phyloP scores from a whole-genome alignment of 805 yeast genomes.

The Pichia phayaonensis region DNA sequence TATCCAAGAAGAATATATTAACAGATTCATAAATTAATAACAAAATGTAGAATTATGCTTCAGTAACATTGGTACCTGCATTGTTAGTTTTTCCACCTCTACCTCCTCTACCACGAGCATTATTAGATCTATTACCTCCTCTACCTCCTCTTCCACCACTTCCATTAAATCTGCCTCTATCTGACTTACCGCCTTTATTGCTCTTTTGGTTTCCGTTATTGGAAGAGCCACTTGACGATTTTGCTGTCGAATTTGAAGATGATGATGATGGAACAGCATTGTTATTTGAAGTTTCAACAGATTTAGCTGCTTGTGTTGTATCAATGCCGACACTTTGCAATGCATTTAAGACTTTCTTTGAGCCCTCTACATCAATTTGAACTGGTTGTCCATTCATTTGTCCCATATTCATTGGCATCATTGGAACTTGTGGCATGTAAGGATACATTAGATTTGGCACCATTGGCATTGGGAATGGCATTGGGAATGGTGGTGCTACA shows the following conservation, averaged over 20 bases:
- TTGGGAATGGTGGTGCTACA: not conserved
- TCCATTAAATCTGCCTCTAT: constrained; percentile 13
- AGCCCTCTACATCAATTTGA: not conserved
- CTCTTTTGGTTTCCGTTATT: not conserved
- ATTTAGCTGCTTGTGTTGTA: not conserved
- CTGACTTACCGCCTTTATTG: not conserved
- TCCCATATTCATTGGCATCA: not conserved
- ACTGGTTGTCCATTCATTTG: not conserved
- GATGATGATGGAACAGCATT: not conserved
- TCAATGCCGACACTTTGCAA: not conserved
- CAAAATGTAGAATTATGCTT: not conserved
- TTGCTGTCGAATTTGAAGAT: not conserved
- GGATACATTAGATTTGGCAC: constrained; percentile 6
- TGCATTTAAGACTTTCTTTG: constrained; percentile 5
- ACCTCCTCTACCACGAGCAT: not conserved
- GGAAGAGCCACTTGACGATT: not conserved
- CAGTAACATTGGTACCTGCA: not conserved
- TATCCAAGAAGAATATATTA: too few species aligned
- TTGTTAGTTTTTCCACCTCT: not conserved
- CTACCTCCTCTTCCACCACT: constrained; percentile 13
- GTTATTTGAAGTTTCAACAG: not conserved
- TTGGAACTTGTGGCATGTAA: constrained; percentile 1
- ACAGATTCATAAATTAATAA: too few species aligned
- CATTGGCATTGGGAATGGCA: constrained; percentile 9
- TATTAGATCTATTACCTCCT: not conserved